Evolutionary conservation across 2,329 filamentous ascomycete species (phyloP).

Genomic region (Fusarium veterinarium): DNA sequence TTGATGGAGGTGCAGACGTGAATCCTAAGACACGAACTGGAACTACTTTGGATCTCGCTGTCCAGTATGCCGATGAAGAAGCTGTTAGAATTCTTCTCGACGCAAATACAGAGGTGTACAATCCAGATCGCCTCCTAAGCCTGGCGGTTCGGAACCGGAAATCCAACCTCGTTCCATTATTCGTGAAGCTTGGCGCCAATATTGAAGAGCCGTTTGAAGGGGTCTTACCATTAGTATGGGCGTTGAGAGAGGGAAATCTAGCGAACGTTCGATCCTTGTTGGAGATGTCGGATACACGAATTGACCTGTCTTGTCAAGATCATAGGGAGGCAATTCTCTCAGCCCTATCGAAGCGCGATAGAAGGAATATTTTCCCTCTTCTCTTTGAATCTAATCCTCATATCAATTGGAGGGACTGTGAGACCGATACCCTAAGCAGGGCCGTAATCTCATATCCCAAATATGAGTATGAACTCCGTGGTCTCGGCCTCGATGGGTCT

Average conservation of each 20-base stretch:
- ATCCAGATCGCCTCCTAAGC: rapidly evolving
- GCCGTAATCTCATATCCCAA: rapidly evolving
- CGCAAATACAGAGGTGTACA: rapidly evolving
- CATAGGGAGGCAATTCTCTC: not conserved
- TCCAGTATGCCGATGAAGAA: rapidly evolving
- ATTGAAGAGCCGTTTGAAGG: not conserved
- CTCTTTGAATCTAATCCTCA: rapidly evolving
- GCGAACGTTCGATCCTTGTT: rapidly evolving
- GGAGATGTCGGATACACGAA: rapidly evolving
- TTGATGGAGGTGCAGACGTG: rapidly evolving
- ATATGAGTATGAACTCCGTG: rapidly evolving
- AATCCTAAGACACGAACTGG: rapidly evolving
- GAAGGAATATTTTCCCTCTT: too few species aligned
- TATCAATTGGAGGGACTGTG: not conserved
- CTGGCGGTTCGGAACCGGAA: rapidly evolving
- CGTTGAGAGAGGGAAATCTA: rapidly evolving
- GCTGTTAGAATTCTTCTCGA: rapidly evolving
- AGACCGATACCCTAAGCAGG: rapidly evolving
- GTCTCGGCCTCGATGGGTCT: rapidly evolving
- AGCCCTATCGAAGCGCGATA: rapidly evolving
- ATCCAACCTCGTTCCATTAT: rapidly evolving
- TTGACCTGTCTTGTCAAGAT: not conserved
- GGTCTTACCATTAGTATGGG: rapidly evolving
- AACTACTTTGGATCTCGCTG: rapidly evolving
- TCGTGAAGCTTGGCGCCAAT: rapidly evolving